Evolutionary conservation across 192 early-diverging fungal genomes (phyloP).

Genomic region (Podila epigama): DNA sequence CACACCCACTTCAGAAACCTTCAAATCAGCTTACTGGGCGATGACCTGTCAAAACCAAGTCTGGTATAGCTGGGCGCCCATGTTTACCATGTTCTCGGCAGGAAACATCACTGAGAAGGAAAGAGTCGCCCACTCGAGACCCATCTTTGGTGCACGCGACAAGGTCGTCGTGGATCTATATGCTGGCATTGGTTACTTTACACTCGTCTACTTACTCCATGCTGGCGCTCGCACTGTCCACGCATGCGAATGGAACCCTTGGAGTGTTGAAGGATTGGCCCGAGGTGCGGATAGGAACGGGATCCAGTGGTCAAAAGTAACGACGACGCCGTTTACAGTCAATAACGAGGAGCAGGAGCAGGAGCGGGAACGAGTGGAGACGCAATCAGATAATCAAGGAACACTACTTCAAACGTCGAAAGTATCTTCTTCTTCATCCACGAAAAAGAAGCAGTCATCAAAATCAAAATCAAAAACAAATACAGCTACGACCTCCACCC

Average conservation of each 20-base stretch:
- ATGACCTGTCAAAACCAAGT: constrained; percentile 47
- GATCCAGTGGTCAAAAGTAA: constrained; percentile 13
- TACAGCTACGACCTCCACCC: not conserved
- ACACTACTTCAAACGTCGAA: not conserved
- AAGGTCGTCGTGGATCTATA: constrained; percentile 51
- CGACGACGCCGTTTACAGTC: not conserved
- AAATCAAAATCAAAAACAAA: not conserved
- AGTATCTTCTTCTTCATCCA: too few relatives aligned
- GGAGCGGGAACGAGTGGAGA: not conserved
- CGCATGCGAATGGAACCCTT: constrained; percentile 55
- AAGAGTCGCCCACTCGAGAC: constrained; percentile 41
- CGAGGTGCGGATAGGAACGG: constrained; percentile 37
- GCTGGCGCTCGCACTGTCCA: constrained; percentile 47
- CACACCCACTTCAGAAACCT: constrained; percentile 5
- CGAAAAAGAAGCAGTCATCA: not conserved
- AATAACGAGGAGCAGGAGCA: not conserved
- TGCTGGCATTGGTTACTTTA: constrained; percentile 53
- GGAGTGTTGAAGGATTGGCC: constrained; percentile 48
- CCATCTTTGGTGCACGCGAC: constrained; percentile 27
- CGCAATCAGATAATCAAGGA: not conserved
- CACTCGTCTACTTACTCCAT: constrained; percentile 46
- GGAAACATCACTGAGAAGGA: constrained; percentile 55
- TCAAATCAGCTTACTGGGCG: constrained; percentile 29
- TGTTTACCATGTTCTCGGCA: constrained; percentile 55
- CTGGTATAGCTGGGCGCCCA: constrained; percentile 47